Evolutionary conservation across 1,284 basidiomycete species (phyloP), one percentile per base, ranked within the genome.

Genomic region (Pascua guehoae): DNA sequence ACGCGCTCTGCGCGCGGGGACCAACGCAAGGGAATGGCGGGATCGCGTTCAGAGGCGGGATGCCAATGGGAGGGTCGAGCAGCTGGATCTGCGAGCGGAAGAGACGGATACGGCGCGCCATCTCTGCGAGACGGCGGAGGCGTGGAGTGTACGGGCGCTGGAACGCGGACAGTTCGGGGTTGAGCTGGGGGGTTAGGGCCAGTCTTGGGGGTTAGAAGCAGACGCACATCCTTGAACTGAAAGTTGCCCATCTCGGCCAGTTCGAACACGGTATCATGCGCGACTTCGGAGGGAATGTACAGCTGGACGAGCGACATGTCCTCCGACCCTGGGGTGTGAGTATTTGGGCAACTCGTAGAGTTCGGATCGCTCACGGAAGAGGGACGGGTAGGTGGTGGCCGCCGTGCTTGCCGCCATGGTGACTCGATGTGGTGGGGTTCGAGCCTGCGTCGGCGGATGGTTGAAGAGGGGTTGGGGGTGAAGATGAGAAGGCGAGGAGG

Each of bases 301-400:
- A 99, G 87, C 83, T 98, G 94, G 66, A 97, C 89, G 80, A 96
- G 83, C 82, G 91, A 95, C 94, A 98, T 97, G 81, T 86, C 84
- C 80, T 94, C 91, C 81, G 91, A 95, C 63, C 88, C 91, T 94
- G 65, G 11, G 14, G 51, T 53, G 41, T 54, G 50, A 14, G 16
- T 17, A 36, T 40, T 17, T 50, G 16, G 15, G 12, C 36, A 9
- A 52, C 5, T 2, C 9, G 16, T 12, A 82, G n/a, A n/a, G n/a
- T 7, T 7, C 24, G 24, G 4, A 32, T 32, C 24, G 7, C 86
- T 65, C 73, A 92, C 90, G 88, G 81, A 92, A 87, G 79, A 90
- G 79, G 70, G 86, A 89, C 43, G 90, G 88, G 75, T 89, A 89
- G 42, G 62, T 56, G 44, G 55, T 66, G 24, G 24, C 24, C 52